Conservation (phyloP, 768 basidiomycete species). For the Wakefieldia striispora region DNA sequence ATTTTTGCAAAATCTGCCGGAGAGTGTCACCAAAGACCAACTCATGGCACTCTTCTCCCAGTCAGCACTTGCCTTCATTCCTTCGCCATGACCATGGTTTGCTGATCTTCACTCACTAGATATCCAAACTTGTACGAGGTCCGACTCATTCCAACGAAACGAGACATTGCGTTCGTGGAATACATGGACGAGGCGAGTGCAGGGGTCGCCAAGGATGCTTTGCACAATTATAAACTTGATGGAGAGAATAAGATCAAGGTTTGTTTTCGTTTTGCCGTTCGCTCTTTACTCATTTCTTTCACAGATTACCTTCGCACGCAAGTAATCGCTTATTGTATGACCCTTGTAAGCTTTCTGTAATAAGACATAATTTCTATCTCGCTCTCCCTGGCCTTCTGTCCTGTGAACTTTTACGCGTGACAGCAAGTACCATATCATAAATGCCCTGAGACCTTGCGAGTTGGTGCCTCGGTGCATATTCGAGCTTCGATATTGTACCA, state of each 20-base stretch:
- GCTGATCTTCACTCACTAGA: slow-evolving; percentile 38
- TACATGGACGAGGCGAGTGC: slow-evolving; percentile 92
- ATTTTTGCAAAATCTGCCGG: slow-evolving; percentile 95
- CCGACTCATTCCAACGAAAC: slow-evolving; percentile 96
- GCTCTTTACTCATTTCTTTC: slow-evolving; percentile 9
- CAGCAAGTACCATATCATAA: slow-evolving; percentile 22
- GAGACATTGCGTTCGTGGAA: slow-evolving; percentile 98
- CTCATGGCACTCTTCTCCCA: slow-evolving; percentile 89
- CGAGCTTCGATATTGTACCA: slow-evolving; percentile 4
- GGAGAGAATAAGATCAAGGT: slow-evolving; percentile 99
- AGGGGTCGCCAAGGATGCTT: slow-evolving; percentile 87
- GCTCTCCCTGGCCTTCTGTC: slow-evolving; percentile 12
- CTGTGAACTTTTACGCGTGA: slow-evolving; percentile 27
- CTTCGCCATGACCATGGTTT: neutral
- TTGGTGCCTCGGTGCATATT: slow-evolving; percentile 21
- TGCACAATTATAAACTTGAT: slow-evolving; percentile 97
- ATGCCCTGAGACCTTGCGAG: slow-evolving; percentile 24
- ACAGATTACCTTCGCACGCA: slow-evolving; percentile 75
- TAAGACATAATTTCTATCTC: slow-evolving; percentile 25
- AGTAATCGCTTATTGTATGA: slow-evolving; percentile 42
- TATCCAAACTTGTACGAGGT: slow-evolving; percentile 97
- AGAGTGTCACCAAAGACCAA: slow-evolving; percentile 88
- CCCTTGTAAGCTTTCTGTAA: slow-evolving; percentile 30
- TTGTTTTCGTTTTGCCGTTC: slow-evolving; percentile 9
- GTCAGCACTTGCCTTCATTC: slow-evolving; percentile 45